phyloP scores from a whole-genome alignment of 169 alveolate species.

The Cryptosporidium viatorum region DNA sequence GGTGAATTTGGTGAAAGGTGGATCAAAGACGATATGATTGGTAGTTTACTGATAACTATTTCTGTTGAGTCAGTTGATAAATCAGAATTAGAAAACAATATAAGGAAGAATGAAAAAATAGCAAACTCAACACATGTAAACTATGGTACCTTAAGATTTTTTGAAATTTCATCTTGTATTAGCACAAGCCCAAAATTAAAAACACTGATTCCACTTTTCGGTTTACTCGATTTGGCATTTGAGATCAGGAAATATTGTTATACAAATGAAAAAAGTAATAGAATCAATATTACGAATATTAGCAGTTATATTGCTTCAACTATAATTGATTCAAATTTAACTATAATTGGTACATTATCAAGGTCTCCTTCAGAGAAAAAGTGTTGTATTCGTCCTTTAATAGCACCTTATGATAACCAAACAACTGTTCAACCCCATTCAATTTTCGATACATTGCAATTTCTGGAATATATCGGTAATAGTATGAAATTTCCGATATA shows the following conservation, averaged over 20 bases:
- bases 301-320: slow-evolving; percentile 58
- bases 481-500: slow-evolving; percentile 69
- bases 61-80: slow-evolving; percentile 69
- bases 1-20: slow-evolving; percentile 58
- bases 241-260: slow-evolving; percentile 48
- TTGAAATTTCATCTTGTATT: slow-evolving; percentile 60
- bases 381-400: slow-evolving; percentile 57
- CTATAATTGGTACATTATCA: slow-evolving; percentile 43
- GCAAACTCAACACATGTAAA: slow-evolving; percentile 19
- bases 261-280: slow-evolving; percentile 64
- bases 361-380: slow-evolving; percentile 43
- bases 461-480: slow-evolving; percentile 51
- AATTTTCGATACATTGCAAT: slow-evolving; percentile 61
- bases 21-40: slow-evolving; percentile 36
- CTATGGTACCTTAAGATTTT: slow-evolving; percentile 38
- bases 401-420: slow-evolving; percentile 53
- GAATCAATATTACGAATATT: slow-evolving; percentile 53
- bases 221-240: slow-evolving; percentile 56
- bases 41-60: slow-evolving; percentile 46
- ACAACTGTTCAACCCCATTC: slow-evolving; percentile 65
- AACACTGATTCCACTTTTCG: slow-evolving; percentile 42
- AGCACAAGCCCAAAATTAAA: background rate
- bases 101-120: slow-evolving; percentile 32
- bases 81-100: slow-evolving; percentile 44
- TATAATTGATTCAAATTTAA: slow-evolving; percentile 25